Evolutionary conservation across 371 early-diverging fungal species (phyloP), one percentile per base, ranked within the genome.

Genomic region (Apophysomyces variabilis): DNA sequence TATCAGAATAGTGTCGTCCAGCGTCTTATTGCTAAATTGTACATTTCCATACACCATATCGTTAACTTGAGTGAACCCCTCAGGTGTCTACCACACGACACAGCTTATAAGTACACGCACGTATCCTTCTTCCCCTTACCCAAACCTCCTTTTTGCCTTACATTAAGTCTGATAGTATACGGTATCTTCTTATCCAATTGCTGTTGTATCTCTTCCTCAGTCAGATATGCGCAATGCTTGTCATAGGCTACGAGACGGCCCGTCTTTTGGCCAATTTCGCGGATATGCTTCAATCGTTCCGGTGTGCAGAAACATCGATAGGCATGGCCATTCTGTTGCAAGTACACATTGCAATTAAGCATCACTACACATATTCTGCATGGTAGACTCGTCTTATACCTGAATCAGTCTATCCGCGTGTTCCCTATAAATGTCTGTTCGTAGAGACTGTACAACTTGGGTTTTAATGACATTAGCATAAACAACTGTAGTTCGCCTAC

Each of bases 251-350:
- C 85, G 8, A 78, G 69, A 39, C 75, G 78, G 0, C 93, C 93
- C 5, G 83, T 71, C 35, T 86, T 82, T 18, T 83, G 82, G 11
- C 85, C 81, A 35, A 76, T 63, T 39, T 84, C 76, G 9, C 93
- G 87, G 9, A 91, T 79, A 13, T 77, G 66, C 5, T 87, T 82
- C 35, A 96, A 78, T 21, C 93, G 85, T 57, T 93, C 90, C 1
- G 90, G 73, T 3, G 87, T 82, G 74, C 98, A 97, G 68, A 94
- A 96, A 69, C 98, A 97, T 41, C 92, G 85, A 67, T 97, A 97
- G 0, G 95, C 98, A n/a, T 89, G 85, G 1, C 90, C 94, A 5
- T 76, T 68, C 59, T 84, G 70, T 12, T 32, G 14, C 32, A 26
- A 3, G 32, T 26, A 26, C 32, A 3, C 3, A 26, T 26, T 26